A percentile compares a stretch with the other conserved stretches of the same genome.
phyloP scores from a whole-genome alignment of 805 yeast genomes.

The Kazachstania viticola region DNA sequence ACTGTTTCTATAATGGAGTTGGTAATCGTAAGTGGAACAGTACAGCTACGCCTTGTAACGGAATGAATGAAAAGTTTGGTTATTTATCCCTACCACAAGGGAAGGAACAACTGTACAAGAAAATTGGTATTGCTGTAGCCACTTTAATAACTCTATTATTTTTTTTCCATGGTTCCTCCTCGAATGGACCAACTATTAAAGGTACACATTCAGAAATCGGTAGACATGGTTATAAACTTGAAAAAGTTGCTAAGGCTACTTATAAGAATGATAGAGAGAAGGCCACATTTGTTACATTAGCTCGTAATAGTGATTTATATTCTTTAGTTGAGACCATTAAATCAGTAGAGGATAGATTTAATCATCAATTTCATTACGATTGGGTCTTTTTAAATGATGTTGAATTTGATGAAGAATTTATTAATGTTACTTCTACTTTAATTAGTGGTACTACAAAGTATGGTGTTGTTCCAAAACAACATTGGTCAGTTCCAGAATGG shows the following conservation, averaged over 20 bases:
- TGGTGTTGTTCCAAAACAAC: slow-evolving; percentile 71
- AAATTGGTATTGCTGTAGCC: slow-evolving; percentile 9
- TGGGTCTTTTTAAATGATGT: slow-evolving; percentile 94
- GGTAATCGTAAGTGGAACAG: too few species aligned
- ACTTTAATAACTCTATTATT: slow-evolving; percentile 10
- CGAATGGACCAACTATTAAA: not conserved
- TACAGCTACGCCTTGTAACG: too few species aligned
- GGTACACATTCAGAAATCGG: slow-evolving; percentile 2
- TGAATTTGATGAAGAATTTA: slow-evolving; percentile 74
- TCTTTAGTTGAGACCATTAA: slow-evolving; percentile 53
- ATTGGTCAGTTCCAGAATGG: slow-evolving; percentile 82
- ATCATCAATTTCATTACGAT: slow-evolving; percentile 68
- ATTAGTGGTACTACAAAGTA: slow-evolving; percentile 69
- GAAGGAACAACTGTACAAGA: slow-evolving; percentile 7
- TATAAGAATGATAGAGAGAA: slow-evolving; percentile 40
- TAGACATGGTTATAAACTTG: slow-evolving; percentile 8
- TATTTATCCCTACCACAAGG: slow-evolving; percentile 7
- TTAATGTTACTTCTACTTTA: slow-evolving; percentile 48
- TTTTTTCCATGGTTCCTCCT: slow-evolving; percentile 8
- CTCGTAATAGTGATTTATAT: slow-evolving; percentile 63
- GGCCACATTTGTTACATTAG: slow-evolving; percentile 75
- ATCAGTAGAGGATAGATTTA: slow-evolving; percentile 83
- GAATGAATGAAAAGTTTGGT: too few species aligned
- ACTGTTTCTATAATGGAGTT: too few species aligned
- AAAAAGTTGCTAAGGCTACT: slow-evolving; percentile 7